Conservation (phyloP, 176 grass and related monocot species). For the Oryza nivara region DNA sequence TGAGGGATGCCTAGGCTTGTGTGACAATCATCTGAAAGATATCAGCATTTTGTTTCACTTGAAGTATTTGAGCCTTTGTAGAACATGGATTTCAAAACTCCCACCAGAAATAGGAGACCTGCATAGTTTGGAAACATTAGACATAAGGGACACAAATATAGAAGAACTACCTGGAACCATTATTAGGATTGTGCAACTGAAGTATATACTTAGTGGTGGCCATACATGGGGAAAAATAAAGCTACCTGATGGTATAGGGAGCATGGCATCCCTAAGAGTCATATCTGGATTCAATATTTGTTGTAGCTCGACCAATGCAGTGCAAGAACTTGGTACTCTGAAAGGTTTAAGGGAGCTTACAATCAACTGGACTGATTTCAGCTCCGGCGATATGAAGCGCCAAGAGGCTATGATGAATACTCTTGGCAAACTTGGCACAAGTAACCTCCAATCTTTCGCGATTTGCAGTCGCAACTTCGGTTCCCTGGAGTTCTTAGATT, state of each 20-base stretch:
- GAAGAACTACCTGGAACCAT: not conserved
- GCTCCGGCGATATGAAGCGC: conserved; percentile 28
- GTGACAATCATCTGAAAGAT: not conserved
- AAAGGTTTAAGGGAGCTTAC: conserved; percentile 25
- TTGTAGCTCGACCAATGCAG: conserved; percentile 19
- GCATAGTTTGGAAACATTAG: not conserved
- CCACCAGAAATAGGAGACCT: not conserved
- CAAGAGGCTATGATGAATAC: conserved; percentile 28
- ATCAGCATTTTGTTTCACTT: not conserved
- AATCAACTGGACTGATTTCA: conserved; percentile 42
- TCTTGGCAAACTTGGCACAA: conserved; percentile 33
- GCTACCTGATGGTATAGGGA: conserved; percentile 38
- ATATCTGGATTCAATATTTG: conserved; percentile 37
- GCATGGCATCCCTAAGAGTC: conserved; percentile 27
- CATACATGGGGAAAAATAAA: conserved; percentile 42
- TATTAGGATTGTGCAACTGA: not conserved
- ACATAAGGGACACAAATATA: not conserved
- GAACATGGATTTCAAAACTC: not conserved
- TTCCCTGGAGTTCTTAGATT: conserved; percentile 32
- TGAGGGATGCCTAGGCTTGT: not conserved
- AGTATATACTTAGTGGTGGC: conserved; percentile 37
- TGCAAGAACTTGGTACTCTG: conserved; percentile 36
- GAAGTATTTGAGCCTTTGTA: not conserved
- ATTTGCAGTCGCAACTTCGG: conserved; percentile 20
- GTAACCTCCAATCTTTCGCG: conserved; percentile 27